Evolutionary conservation across 2,329 filamentous ascomycete genomes (phyloP).

Genomic region (Neophaeococcomyces mojaviensis): DNA sequence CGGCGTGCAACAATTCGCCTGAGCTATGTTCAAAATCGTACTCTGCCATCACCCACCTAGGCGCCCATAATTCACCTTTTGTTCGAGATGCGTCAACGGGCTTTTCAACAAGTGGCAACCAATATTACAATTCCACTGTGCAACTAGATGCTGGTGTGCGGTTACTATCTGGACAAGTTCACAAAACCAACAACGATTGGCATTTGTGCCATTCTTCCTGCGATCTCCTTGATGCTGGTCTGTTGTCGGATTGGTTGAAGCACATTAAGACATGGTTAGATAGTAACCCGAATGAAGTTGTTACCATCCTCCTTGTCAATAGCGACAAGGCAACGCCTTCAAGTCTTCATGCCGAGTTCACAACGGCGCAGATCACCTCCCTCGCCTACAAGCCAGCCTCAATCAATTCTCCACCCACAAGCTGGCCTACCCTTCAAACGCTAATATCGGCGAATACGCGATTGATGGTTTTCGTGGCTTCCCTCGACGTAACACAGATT

Average conservation of each 20-base stretch:
- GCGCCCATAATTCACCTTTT: conserved; percentile 68
- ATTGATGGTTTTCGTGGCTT: conserved; percentile 62
- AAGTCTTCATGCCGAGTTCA: conserved; percentile 49
- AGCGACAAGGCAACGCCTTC: conserved; percentile 51
- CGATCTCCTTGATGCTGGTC: conserved; percentile 60
- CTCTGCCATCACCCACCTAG: conserved; percentile 69
- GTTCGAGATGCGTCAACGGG: conserved; percentile 55
- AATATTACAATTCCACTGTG: conserved; percentile 61
- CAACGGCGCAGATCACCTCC: conserved; percentile 51
- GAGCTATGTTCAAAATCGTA: conserved; percentile 63
- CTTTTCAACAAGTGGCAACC: conserved; percentile 61
- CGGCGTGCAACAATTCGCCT: conserved; percentile 74
- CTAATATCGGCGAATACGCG: conserved; percentile 60
- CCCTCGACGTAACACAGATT: conserved; percentile 24
- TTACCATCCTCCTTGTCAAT: conserved; percentile 68
- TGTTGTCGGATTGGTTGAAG: conserved; percentile 55
- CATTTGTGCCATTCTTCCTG: conserved; percentile 66
- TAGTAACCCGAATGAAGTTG: conserved; percentile 62
- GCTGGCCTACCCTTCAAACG: conserved; percentile 65
- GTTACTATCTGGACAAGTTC: conserved; percentile 64
- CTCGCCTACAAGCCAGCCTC: conserved; percentile 54
- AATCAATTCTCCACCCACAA: conserved; percentile 33
- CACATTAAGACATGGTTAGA: conserved; percentile 63
- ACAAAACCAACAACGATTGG: conserved; percentile 52
- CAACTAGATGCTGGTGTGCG: conserved; percentile 66